Evolutionary conservation across 805 yeast species (phyloP).

Genomic region (Candida sithepensis): DNA sequence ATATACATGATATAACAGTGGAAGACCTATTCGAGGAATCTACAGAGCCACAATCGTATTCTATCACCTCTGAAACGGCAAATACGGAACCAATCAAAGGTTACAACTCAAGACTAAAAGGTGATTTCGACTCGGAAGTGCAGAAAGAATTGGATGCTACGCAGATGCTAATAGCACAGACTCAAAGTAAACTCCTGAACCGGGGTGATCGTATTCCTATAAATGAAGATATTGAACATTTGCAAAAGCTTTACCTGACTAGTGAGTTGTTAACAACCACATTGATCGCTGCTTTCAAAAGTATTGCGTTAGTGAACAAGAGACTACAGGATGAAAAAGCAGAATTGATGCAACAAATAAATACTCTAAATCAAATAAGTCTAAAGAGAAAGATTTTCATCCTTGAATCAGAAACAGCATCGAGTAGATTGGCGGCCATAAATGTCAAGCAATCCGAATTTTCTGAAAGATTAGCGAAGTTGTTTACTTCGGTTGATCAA

Average conservation of each 20-base stretch:
- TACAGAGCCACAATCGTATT: not conserved
- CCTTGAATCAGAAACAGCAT: slow-evolving; percentile 16
- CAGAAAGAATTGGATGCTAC: slow-evolving; percentile 7
- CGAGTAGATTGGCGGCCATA: slow-evolving; percentile 32
- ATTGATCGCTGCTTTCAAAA: slow-evolving; percentile 17
- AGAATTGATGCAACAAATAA: slow-evolving; percentile 27
- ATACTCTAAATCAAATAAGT: slow-evolving; percentile 12
- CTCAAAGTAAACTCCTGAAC: slow-evolving; percentile 7
- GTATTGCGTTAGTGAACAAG: slow-evolving; percentile 13
- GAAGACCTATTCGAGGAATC: slow-evolving; percentile 3
- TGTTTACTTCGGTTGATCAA: slow-evolving; percentile 7
- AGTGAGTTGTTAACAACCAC: slow-evolving; percentile 16
- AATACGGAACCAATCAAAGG: not conserved
- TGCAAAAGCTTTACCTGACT: slow-evolving; percentile 12
- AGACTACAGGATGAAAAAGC: slow-evolving; percentile 16
- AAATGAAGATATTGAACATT: slow-evolving; percentile 11
- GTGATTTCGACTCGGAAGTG: slow-evolving; percentile 3
- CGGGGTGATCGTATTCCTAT: slow-evolving; percentile 7
- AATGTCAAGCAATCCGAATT: slow-evolving; percentile 28
- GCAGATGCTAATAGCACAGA: slow-evolving; percentile 7
- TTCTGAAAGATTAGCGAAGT: slow-evolving; percentile 15
- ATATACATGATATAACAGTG: slow-evolving; percentile 12
- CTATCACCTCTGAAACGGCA: not conserved
- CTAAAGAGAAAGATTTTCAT: slow-evolving; percentile 12
- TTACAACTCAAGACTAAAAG: slow-evolving; percentile 9